phyloP scores from a whole-genome alignment of 2,329 filamentous ascomycete species.

The Berkeleyomyces basicola region DNA sequence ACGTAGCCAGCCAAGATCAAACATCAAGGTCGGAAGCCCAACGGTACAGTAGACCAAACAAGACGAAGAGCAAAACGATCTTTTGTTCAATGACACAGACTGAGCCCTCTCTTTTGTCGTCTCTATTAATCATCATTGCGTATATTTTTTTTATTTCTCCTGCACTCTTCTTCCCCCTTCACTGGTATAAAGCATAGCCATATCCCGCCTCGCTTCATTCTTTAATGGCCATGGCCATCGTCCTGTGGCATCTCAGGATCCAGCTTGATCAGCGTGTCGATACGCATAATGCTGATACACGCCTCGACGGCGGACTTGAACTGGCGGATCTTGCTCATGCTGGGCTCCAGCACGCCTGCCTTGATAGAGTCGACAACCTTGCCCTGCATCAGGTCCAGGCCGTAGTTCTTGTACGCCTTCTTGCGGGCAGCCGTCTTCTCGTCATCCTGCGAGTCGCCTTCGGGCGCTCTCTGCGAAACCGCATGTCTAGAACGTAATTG shows the following conservation, averaged over 20 bases:
- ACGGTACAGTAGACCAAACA: conserved; percentile 5
- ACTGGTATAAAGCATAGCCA: background rate
- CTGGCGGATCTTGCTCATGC: conserved; percentile 96
- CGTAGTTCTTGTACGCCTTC: conserved; percentile 98
- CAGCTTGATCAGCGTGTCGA: conserved; percentile 95
- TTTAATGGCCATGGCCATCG: conserved; percentile 72
- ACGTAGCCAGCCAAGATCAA: background rate
- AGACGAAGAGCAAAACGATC: background rate
- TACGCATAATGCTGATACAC: conserved; percentile 97
- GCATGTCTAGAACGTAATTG: conserved; percentile 91
- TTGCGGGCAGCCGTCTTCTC: conserved; percentile 82
- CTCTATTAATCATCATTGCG: conserved; percentile 12
- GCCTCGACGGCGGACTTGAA: conserved; percentile 97
- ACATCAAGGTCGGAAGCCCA: background rate
- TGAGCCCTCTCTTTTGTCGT: background rate
- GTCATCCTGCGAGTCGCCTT: conserved; percentile 69
- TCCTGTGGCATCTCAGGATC: conserved; percentile 71
- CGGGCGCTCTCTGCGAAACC: conserved; percentile 77
- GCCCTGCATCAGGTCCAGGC: conserved; percentile 74
- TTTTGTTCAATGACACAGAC: background rate
- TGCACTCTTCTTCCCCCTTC: background rate
- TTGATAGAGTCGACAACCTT: conserved; percentile 89
- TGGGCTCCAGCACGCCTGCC: conserved; percentile 87
- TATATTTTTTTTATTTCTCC: conserved; percentile 5
- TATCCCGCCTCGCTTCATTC: background rate